Percentiles rank a stretch among this genome's conserved stretches.
phyloP scores from a whole-genome alignment of 2,329 filamentous ascomycete genomes.

The Leptographium flavum region DNA sequence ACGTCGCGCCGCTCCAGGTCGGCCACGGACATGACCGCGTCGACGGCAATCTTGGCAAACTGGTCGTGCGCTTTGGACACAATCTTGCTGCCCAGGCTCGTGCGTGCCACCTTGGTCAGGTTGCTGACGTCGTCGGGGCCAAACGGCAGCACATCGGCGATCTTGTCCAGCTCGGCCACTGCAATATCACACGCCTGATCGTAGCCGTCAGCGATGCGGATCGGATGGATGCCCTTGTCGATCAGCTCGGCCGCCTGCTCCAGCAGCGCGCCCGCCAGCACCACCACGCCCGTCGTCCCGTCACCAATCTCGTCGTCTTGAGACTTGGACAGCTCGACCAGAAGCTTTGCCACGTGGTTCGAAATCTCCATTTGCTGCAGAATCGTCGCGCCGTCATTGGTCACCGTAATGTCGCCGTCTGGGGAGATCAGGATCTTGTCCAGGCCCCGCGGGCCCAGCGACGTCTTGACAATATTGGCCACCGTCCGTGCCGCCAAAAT shows the following conservation, averaged over 20 bases:
- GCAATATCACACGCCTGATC: constrained; percentile 96
- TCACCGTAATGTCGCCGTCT: constrained; percentile 97
- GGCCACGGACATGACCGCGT: constrained; percentile 90
- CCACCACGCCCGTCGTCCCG: constrained; percentile 93
- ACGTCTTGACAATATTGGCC: constrained; percentile 93
- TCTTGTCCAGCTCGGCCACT: constrained; percentile 78
- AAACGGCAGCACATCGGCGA: constrained; percentile 85
- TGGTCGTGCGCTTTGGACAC: constrained; percentile 98
- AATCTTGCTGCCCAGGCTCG: constrained; percentile 94
- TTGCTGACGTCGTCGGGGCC: constrained; percentile 66
- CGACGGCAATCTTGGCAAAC: constrained; percentile 92
- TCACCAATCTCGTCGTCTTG: constrained; percentile 99
- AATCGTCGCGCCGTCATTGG: constrained; percentile 97
- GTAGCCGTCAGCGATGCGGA: constrained; percentile 95
- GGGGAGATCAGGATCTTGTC: constrained; percentile 99
- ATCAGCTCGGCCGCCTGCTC: constrained; percentile 97
- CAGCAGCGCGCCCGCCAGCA: constrained; percentile 82
- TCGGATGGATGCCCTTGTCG: constrained; percentile 99
- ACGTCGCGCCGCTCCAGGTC: constrained; percentile 94
- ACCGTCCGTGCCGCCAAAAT: constrained; percentile 94
- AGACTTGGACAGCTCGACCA: constrained; percentile 95
- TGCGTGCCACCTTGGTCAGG: constrained; percentile 87
- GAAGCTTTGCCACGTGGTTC: constrained; percentile 93
- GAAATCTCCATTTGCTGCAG: constrained; percentile 97
- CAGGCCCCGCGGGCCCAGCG: constrained; percentile 83